Evolutionary conservation across 164 flowering plant genomes (phyloP), one percentile per base, ranked within the genome.

Genomic region (Warburgia ugandensis): DNA sequence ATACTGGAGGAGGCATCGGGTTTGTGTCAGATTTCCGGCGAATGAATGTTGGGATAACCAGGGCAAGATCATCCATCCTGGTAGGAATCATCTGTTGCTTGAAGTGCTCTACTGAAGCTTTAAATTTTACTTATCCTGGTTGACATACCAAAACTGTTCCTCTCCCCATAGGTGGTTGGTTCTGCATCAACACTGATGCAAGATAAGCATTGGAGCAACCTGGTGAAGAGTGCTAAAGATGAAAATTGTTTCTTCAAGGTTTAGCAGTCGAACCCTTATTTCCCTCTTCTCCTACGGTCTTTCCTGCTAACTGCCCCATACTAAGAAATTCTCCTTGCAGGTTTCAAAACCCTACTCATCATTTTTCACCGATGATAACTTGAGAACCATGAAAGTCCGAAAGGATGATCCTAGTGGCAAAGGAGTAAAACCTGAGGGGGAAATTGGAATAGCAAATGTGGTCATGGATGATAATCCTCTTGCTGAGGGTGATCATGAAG

Each of bases 1-100:
- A 65, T 62, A 43, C 70, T 59, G 75, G 73, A 45, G 65, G 58
- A 56, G 70, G 81, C 29, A 88, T 92, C 39, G 99, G 99, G 1
- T 92, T 92, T 71, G 73, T 92, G 6, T 58, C 79, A 32, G 89
- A 92, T 66, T 80, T 58, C 55, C 75, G 95, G 33, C 71, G 97
- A 52, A 88, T 92, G 99, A 88, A 88, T 67, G 97, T 92, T 27
- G 97, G 86, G 9, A 92, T 92, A 54, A 92, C 99, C 5, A 78
- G 99, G 70, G 99, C 99, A 43, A 79, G 86, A 59, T 75, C 95
- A 40, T 73, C 94, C 37, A 75, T 92, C 46, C 76, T 86, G 91
- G 99, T 92, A 39, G 58, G 21, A 28, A 56, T 28, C 23, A 27
- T 19, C 32, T 23, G 3, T 10, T 12, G 26, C 11, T 39, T 20